Conservation (phyloP, 1,284 basidiomycete genomes). For the Irpex sp. region DNA sequence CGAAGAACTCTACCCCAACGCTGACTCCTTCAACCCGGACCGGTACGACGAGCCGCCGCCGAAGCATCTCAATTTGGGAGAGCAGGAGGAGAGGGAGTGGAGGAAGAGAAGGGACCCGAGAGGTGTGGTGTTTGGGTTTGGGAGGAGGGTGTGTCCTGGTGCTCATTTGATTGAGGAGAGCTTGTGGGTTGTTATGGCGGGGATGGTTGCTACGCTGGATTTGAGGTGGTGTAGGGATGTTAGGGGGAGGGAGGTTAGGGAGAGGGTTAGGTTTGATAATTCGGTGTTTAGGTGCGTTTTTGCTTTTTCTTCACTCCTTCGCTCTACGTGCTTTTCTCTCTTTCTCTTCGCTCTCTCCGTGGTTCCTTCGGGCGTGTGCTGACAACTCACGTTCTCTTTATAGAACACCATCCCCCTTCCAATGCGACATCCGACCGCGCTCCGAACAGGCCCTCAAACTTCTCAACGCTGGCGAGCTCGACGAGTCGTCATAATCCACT, state of each 20-base stretch:
- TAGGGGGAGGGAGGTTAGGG: slow-evolving; percentile 38
- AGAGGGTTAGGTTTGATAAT: slow-evolving; percentile 37
- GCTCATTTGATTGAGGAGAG: slow-evolving; percentile 42
- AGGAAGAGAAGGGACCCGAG: slow-evolving; percentile 27
- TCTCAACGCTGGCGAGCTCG: slow-evolving; percentile 17
- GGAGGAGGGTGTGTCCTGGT: slow-evolving; percentile 40
- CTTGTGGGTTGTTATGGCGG: slow-evolving; percentile 45
- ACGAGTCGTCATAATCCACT: background rate
- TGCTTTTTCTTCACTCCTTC: background rate
- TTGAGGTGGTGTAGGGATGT: slow-evolving; percentile 38
- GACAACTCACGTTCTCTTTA: slow-evolving; percentile 3
- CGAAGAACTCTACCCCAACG: slow-evolving; percentile 33
- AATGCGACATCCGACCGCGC: slow-evolving; percentile 26
- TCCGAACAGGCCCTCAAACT: slow-evolving; percentile 24
- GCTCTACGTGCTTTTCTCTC: too few species aligned
- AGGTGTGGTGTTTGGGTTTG: slow-evolving; percentile 34
- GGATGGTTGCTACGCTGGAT: slow-evolving; percentile 39
- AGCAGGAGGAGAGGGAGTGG: background rate
- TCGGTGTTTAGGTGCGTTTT: slow-evolving; percentile 37
- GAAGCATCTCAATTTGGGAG: background rate
- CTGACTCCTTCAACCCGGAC: slow-evolving; percentile 35
- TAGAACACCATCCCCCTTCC: slow-evolving; percentile 26
- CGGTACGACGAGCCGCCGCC: slow-evolving; percentile 26
- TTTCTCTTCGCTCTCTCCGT: background rate
- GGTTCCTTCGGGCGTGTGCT: background rate